Evolutionary conservation across 1,139 yeast genomes (phyloP).

Genomic region (Zygosaccharomyces sapae): DNA sequence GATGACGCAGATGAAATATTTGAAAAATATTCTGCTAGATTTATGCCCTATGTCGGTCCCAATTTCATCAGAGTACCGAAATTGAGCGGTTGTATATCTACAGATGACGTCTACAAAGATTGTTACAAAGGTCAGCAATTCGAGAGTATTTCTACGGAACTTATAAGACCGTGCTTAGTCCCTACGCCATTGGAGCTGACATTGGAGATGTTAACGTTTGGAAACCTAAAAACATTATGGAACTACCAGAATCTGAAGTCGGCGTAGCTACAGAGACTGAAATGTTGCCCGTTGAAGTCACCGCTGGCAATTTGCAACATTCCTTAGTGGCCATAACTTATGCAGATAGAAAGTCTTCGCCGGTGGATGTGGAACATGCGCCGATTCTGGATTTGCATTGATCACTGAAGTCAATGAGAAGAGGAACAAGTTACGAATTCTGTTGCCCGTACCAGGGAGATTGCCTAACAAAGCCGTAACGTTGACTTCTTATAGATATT

Average conservation of each 20-base stretch:
- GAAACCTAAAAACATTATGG: slow-evolving; percentile 39
- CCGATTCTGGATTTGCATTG: slow-evolving; percentile 57
- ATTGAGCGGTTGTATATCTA: slow-evolving; percentile 49
- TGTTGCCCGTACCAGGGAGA: slow-evolving; percentile 84
- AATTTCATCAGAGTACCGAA: slow-evolving; percentile 27
- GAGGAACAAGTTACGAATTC: slow-evolving; percentile 63
- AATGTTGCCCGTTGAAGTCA: slow-evolving; percentile 26
- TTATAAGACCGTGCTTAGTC: slow-evolving; percentile 61
- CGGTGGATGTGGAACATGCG: slow-evolving; percentile 50
- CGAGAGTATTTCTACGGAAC: slow-evolving; percentile 89
- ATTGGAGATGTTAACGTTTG: slow-evolving; percentile 47
- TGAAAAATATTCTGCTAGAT: slow-evolving; percentile 36
- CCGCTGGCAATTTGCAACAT: slow-evolving; percentile 50
- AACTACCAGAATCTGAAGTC: slow-evolving; percentile 9
- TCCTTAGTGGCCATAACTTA: slow-evolving; percentile 71
- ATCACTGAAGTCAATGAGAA: slow-evolving; percentile 61
- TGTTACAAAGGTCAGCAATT: slow-evolving; percentile 69
- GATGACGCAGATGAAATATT: slow-evolving; percentile 46
- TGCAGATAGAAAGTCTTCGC: slow-evolving; percentile 50
- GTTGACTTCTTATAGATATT: slow-evolving; percentile 64
- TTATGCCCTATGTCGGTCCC: slow-evolving; percentile 19
- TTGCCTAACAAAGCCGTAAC: slow-evolving; percentile 68
- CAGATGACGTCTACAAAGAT: slow-evolving; percentile 68
- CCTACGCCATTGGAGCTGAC: slow-evolving; percentile 60
- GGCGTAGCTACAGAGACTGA: slow-evolving; percentile 10